A percentile compares a stretch with the other conserved stretches of the same genome.
Conservation (phyloP, 1,284 basidiomycete genomes). For the Austroboletus novae-zelandiae region DNA sequence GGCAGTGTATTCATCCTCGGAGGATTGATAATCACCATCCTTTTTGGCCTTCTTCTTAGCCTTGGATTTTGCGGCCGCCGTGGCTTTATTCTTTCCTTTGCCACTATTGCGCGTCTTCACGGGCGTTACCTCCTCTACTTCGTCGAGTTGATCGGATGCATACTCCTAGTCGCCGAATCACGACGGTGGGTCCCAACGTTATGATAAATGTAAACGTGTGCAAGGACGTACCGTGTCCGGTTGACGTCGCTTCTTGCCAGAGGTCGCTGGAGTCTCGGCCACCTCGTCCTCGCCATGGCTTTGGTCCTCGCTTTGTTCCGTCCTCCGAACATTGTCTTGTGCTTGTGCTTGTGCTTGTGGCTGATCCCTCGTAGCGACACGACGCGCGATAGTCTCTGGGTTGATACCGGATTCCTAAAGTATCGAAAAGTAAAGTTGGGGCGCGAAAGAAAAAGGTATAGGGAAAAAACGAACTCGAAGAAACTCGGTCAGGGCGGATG, state of each 20-base stretch:
- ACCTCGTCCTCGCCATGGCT: constrained; percentile 5
- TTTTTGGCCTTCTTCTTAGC: constrained; percentile 47
- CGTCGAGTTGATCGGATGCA: constrained; percentile 74
- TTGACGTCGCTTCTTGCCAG: constrained; percentile 11
- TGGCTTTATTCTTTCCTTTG: constrained; percentile 34
- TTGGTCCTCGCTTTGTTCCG: constrained; percentile 30
- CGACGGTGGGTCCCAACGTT: too few relatives aligned
- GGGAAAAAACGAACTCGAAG: constrained; percentile 58
- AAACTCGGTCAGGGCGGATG: constrained; percentile 91
- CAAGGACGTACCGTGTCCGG: constrained; percentile 6
- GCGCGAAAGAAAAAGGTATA: background rate
- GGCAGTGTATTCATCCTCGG: constrained; percentile 56
- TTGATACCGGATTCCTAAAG: constrained; percentile 78
- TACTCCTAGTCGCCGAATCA: constrained; percentile 40
- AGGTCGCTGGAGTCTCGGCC: constrained; percentile 4
- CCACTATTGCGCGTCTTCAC: constrained; percentile 40
- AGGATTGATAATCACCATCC: constrained; percentile 45
- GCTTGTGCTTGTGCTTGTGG: constrained; percentile 30
- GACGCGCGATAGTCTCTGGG: constrained; percentile 61
- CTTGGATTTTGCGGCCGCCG: constrained; percentile 45
- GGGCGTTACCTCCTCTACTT: constrained; percentile 42
- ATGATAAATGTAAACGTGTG: too few relatives aligned
- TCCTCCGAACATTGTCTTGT: constrained; percentile 33
- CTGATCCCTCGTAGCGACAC: constrained; percentile 43
- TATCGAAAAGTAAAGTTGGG: background rate